Evolutionary conservation across 495 filamentous ascomycete genomes (phyloP).

Genomic region (Tetracladium setigerum): DNA sequence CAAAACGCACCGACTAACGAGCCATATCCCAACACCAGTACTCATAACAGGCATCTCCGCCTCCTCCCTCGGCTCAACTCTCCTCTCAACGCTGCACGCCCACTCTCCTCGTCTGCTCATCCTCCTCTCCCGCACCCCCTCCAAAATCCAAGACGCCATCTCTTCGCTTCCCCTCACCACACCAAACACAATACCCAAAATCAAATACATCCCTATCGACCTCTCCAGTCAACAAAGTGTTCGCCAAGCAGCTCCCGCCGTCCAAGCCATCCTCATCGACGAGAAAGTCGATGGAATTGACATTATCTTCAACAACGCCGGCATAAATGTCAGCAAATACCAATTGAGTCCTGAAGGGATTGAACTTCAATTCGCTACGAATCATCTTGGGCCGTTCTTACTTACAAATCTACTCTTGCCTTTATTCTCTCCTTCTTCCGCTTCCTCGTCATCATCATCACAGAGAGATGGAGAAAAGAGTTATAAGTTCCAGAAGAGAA

Average conservation of each 20-base stretch:
- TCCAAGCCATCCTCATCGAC: conserved; percentile 8
- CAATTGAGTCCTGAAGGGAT: conserved; percentile 23
- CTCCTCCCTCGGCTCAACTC: conserved; percentile 37
- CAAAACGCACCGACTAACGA: too few relatives aligned
- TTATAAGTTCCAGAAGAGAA: conserved; percentile 3
- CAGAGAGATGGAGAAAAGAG: not conserved
- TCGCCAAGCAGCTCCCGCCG: conserved; percentile 25
- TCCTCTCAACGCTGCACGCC: conserved; percentile 35
- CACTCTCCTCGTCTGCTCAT: conserved; percentile 34
- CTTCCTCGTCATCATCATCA: not conserved
- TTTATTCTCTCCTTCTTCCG: not conserved
- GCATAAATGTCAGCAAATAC: conserved; percentile 14
- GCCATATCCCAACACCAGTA: conserved; percentile 4
- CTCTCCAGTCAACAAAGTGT: conserved; percentile 6
- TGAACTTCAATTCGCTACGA: conserved; percentile 53
- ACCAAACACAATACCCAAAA: not conserved
- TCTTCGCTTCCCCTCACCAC: too few relatives aligned
- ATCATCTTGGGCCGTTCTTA: conserved; percentile 52
- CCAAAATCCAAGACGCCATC: conserved; percentile 27
- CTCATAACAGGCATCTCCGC: conserved; percentile 42
- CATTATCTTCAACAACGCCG: conserved; percentile 28
- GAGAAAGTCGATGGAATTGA: conserved; percentile 20
- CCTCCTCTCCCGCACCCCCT: conserved; percentile 32
- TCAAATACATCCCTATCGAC: conserved; percentile 9
- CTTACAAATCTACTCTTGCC: conserved; percentile 46